phyloP scores from a whole-genome alignment of 768 basidiomycete genomes.

The Trichaptum fuscoviolaceum region DNA sequence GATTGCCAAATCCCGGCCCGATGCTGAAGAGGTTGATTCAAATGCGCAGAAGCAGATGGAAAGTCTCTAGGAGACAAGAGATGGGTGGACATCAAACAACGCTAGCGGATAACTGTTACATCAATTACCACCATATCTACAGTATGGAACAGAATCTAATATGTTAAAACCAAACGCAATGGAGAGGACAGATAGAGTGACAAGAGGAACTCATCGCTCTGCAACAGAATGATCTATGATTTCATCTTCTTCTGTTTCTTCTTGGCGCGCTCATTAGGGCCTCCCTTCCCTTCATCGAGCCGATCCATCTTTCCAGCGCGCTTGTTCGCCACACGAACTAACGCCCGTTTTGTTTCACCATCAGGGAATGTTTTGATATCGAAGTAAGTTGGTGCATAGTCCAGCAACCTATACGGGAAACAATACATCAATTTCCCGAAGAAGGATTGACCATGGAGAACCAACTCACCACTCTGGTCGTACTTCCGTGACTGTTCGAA shows the following conservation, averaged over 20 bases:
- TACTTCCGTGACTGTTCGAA: conserved; percentile 88
- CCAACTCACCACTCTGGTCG: conserved; percentile 73
- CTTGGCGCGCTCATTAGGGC: neutral
- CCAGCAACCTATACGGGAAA: conserved; percentile 47
- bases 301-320: conserved; percentile 34
- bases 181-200: neutral
- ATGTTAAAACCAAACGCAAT: neutral
- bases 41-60: too few species aligned
- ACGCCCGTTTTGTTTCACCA: conserved; percentile 64
- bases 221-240: neutral
- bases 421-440: conserved; percentile 4
- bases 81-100: neutral
- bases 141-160: neutral
- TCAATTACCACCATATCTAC: conserved; percentile 1
- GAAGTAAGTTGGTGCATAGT: conserved; percentile 62
- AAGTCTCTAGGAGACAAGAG: too few species aligned
- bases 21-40: too few species aligned
- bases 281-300: conserved; percentile 10
- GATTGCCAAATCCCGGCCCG: too few species aligned
- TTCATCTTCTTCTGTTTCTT: conserved; percentile 18
- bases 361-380: conserved; percentile 60
- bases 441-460: neutral
- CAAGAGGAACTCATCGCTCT: neutral
- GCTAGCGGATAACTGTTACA: neutral
- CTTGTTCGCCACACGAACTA: conserved; percentile 54